phyloP scores from a whole-genome alignment of 1,139 yeast species.

The Yamadazyma membranifaciens region DNA sequence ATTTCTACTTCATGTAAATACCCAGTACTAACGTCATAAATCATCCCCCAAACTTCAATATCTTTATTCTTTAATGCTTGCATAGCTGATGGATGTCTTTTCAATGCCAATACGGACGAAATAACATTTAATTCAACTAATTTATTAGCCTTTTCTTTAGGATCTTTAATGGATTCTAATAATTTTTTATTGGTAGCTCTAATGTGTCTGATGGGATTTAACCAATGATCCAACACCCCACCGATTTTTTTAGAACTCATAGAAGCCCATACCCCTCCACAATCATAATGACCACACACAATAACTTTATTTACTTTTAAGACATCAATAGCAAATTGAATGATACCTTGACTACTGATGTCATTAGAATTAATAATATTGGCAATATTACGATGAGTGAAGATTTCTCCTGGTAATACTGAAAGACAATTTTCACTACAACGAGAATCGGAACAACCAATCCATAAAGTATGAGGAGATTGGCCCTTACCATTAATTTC shows the following conservation, averaged over 20 bases:
- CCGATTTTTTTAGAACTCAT: constrained; percentile 67
- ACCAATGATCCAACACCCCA: constrained; percentile 77
- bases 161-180: constrained; percentile 41
- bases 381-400: constrained; percentile 92
- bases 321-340: constrained; percentile 89
- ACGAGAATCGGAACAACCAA: constrained; percentile 94
- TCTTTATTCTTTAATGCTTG: constrained; percentile 68
- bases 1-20: constrained; percentile 53
- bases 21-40: constrained; percentile 86
- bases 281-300: constrained; percentile 97
- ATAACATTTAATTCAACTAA: constrained; percentile 81
- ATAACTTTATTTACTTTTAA: constrained; percentile 79
- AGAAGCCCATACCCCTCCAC: constrained; percentile 95
- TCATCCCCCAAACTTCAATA: constrained; percentile 84
- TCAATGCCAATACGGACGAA: constrained; percentile 54
- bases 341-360: constrained; percentile 73
- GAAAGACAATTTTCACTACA: constrained; percentile 81
- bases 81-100: constrained; percentile 73
- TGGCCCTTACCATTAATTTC: constrained; percentile 81
- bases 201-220: constrained; percentile 69
- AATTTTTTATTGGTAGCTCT: constrained; percentile 56
- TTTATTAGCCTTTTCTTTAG: constrained; percentile 59
- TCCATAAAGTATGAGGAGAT: constrained; percentile 90
- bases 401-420: constrained; percentile 87
- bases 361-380: constrained; percentile 76